Evolutionary conservation across 805 yeast genomes (phyloP).

Genomic region (Allodekkera sacchari): DNA sequence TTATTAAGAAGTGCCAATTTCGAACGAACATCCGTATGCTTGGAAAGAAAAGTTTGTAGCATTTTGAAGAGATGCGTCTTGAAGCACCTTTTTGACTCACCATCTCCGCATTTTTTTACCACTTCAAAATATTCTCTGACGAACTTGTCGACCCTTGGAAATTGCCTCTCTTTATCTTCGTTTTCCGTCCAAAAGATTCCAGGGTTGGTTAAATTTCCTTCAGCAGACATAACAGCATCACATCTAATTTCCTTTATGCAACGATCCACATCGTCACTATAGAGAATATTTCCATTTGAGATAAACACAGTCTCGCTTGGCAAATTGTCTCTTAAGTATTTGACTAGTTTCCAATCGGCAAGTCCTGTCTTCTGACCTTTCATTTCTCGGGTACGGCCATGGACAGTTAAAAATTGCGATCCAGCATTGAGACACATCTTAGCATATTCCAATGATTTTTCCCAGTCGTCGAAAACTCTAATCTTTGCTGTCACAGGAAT

Average conservation of each 20-base stretch:
- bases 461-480: conserved; percentile 77
- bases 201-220: conserved; percentile 89
- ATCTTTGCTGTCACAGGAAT: conserved; percentile 95
- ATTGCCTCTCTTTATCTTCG: conserved; percentile 51
- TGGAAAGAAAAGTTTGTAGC: conserved; percentile 68
- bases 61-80: conserved; percentile 89
- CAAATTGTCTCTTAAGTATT: conserved; percentile 67
- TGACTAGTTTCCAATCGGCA: conserved; percentile 84
- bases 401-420: conserved; percentile 90
- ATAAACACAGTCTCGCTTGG: conserved; percentile 78
- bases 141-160: conserved; percentile 78
- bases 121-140: conserved; percentile 85
- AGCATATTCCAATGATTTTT: conserved; percentile 80
- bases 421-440: conserved; percentile 85
- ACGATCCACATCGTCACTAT: conserved; percentile 73
- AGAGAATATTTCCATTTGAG: conserved; percentile 91
- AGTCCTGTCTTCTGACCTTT: conserved; percentile 94
- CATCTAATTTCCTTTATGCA: conserved; percentile 57
- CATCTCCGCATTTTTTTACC: conserved; percentile 50
- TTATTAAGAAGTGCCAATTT: conserved; percentile 48
- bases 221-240: conserved; percentile 97
- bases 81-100: conserved; percentile 75
- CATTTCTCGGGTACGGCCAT: conserved; percentile 95
- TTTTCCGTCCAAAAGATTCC: conserved; percentile 66
- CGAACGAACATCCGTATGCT: conserved; percentile 72